Base-by-base conservation (phyloP, 768 basidiomycete species). In the Serendipita vermifera region DNA sequence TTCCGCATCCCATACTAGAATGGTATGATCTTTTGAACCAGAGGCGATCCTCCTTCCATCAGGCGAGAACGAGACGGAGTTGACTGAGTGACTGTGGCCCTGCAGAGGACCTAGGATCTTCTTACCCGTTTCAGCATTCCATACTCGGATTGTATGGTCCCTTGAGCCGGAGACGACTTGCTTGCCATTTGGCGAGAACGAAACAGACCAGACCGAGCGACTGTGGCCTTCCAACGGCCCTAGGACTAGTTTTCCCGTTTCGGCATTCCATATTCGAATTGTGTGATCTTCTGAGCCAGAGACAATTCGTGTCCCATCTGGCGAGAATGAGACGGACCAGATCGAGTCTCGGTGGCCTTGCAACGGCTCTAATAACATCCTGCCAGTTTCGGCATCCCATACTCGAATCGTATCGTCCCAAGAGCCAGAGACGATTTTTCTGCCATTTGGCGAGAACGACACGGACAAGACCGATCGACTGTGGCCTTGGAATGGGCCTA, bases 41-140 rank as follows among this genome's bases (percentile, higher is more conserved):
- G 68, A 69, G 5, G 65, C 59, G 40, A 70, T 60, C 35, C 57
- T 59, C 31, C 15, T 59, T 5, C 68, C 69, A n/a, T 69, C 69
- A 0, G 55, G 29, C 5, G 66, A 66, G 51, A 69, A 70, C 0
- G 65, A 60, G 3, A 69, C 27, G 38, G 57, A n/a, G 2, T 60
- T 54, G 4, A 69, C 68, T 32, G 65, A 64, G 17, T 61, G 60
- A 5, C 61, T 70, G 61, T 70, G 69, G 0, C 64, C 60, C 0
- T 61, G 59, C 4, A 55, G 20, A 3, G 61, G 58, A 5, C 58
- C 63, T 6, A 58, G 51, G 57, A 64, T 57, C 53, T 65, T 38
- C 31, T 60, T 46, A 7, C 64, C 66, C 24, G 65, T 63, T 46
- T 62, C 59, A 29, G 63, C 55, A 57, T 59, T 17, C 61, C 62